These are phyloP conservation scores for Eucalyptus tenuipes DNA, from an alignment of 345 rosid species.

Conservation along the genomic window DNA sequence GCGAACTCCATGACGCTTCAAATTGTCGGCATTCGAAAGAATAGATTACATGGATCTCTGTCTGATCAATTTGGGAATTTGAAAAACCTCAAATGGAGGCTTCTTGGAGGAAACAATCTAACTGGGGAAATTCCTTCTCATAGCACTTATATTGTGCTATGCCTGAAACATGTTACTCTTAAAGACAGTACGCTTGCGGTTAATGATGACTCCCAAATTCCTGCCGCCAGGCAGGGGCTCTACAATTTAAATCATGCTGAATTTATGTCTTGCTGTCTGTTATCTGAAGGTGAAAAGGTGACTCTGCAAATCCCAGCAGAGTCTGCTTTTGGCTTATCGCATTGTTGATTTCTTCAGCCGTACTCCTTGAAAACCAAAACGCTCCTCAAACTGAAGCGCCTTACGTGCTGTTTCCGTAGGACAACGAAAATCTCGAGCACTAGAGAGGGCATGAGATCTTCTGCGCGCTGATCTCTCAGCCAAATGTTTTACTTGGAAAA, in stretches of 20 bases:
- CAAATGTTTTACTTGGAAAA: neutral
- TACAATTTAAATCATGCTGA: neutral
- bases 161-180: neutral
- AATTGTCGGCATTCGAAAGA: slow-evolving; percentile 23
- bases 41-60: slow-evolving; percentile 27
- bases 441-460: neutral
- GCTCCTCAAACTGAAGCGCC: neutral
- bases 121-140: slow-evolving; percentile 36
- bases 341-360: neutral
- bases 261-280: neutral
- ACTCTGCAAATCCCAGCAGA: neutral
- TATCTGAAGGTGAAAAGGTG: neutral
- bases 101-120: slow-evolving; percentile 30
- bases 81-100: slow-evolving; percentile 13
- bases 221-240: neutral
- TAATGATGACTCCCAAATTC: neutral
- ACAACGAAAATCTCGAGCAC: neutral
- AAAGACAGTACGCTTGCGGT: neutral
- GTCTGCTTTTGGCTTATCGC: neutral
- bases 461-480: neutral
- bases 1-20: slow-evolving; percentile 28
- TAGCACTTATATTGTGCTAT: neutral
- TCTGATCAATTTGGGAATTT: slow-evolving; percentile 24
- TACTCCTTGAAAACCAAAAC: neutral
- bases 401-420: neutral